Evolutionary conservation across 1,284 basidiomycete species (phyloP), one percentile per base, ranked within the genome.

Genomic region (Fomes fomentarius): DNA sequence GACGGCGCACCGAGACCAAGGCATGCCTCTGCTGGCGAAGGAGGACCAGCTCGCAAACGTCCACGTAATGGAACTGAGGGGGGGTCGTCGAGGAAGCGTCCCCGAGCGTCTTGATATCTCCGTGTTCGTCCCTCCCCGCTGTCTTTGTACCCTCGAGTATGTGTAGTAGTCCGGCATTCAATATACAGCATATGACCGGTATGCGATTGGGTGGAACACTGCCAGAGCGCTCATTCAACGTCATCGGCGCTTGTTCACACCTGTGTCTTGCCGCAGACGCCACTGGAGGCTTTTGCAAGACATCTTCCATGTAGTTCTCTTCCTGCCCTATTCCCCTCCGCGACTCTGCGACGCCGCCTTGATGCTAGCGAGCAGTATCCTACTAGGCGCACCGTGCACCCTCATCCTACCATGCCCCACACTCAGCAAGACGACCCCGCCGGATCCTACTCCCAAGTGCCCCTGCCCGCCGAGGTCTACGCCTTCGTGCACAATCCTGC

Each of bases 401-500:
- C 2, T 7, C 43, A 38, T 33, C 46, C n/a, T 45, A 54, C 30
- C 51, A 58, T 61, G 59, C 48, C 51, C 19, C 48, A 45, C 12
- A 14, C 6, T 15, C 39, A 50, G 30, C 54, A 53, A 53, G 56
- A 58, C 48, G 56, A 56, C 30, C 38, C 56, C n/a, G n/a, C n/a
- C 12, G 45, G 45, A 22, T 45, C 53, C 33, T 52, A 51, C 47
- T 50, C 57, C 45, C 50, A 61, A 38, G 37, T 40, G 14, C 59
- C 47, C 34, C 57, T 48, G 17, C 51, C 54, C 28, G 42, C 58
- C 22, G 60, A 63, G 40, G 46, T 60, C 46, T 52, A 62, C 46
- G 58, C 58, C 58, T 50, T 63, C 47, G 58, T 64, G 45, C 52
- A 62, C 42, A 48, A 58, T 37, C 52, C 56, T 8, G 53, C 47